Base-by-base conservation (phyloP, 495 filamentous ascomycete species). In the Cercophora sp. region DNA sequence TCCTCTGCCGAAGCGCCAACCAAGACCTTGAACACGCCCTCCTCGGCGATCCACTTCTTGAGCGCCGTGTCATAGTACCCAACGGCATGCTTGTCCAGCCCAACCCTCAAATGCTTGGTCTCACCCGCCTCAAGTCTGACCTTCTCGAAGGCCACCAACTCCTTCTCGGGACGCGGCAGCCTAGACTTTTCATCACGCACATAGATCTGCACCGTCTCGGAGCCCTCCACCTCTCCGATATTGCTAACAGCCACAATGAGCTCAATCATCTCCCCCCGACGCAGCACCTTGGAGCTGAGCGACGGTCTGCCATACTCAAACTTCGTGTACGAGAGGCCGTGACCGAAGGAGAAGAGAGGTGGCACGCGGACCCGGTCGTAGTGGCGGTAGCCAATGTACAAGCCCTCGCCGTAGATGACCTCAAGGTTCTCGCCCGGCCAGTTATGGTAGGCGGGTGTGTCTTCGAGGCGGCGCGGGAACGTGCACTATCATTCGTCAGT, bases 341-440 rank as follows among this genome's bases (percentile, higher is more conserved):
- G 83, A 37, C 89, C 89, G 60, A 95, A 94, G 40, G 85, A 75
- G 70, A 93, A 93, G 0, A 85, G 76, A 0, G 87, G 83, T 1
- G 72, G 67, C 26, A 86, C 71, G 10, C 79, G 70, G n/a, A 78
- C 65, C 39, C 83, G 81, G 63, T 95, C 89, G 70, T 89, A 95
- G 70, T 87, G 86, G 2, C 86, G 75, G 65, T 95, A 94, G 2
- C 89, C 88, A 48, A 95, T 84, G 64, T 86, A 92, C 42, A 94
- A 67, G 37, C 87, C 88, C 63, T 95, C 89, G 48, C 88, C 89
- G 65, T 95, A 95, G 10, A 89, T 67, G 8, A 90, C 86, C 44
- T 84, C 79, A 32, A 80, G 74, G 58, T 88, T 85, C 67, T 93
- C 89, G 46, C 86, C 86, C 5, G 86, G 85, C 80, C 86, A 94